Percentiles rank a stretch among this genome's conserved stretches.
phyloP scores from a whole-genome alignment of 2,329 filamentous ascomycete genomes.

The Alternaria ventricosa region DNA sequence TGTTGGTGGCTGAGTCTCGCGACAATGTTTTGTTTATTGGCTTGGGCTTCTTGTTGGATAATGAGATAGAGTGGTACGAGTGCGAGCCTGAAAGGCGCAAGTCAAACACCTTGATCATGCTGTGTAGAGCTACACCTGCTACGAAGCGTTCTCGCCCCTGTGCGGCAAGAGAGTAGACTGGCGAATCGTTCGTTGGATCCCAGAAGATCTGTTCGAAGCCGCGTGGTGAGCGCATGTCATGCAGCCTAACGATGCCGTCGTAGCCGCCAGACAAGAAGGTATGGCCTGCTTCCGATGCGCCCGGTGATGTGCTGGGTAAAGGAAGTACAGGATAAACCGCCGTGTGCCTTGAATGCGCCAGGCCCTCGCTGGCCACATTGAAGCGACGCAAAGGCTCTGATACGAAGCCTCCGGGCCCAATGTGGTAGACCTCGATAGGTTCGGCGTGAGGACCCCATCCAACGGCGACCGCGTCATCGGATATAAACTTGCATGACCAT shows the following conservation, averaged over 20 bases:
- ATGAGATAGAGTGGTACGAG: constrained; percentile 46
- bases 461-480: constrained; percentile 58
- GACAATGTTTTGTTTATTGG: neutral
- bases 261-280: constrained; percentile 67
- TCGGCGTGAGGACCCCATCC: constrained; percentile 55
- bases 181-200: constrained; percentile 64
- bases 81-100: constrained; percentile 59
- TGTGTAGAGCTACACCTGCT: constrained; percentile 63
- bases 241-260: constrained; percentile 63
- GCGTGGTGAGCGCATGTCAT: constrained; percentile 64
- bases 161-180: constrained; percentile 64
- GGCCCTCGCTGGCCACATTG: constrained; percentile 23
- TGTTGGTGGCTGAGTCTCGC: constrained; percentile 22
- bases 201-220: constrained; percentile 58
- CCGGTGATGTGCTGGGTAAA: constrained; percentile 41
- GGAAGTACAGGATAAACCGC: constrained; percentile 57
- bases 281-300: constrained; percentile 51
- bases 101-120: constrained; percentile 68
- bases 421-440: constrained; percentile 58
- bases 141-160: constrained; percentile 64
- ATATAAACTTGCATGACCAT: constrained; percentile 63
- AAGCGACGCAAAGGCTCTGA: constrained; percentile 50
- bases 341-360: constrained; percentile 15
- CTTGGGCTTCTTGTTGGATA: constrained; percentile 4
- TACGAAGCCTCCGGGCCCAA: constrained; percentile 55